These are phyloP conservation scores for Boletellus emodensis DNA, from an alignment of 768 basidiomycete species.

Conservation along the genomic window DNA sequence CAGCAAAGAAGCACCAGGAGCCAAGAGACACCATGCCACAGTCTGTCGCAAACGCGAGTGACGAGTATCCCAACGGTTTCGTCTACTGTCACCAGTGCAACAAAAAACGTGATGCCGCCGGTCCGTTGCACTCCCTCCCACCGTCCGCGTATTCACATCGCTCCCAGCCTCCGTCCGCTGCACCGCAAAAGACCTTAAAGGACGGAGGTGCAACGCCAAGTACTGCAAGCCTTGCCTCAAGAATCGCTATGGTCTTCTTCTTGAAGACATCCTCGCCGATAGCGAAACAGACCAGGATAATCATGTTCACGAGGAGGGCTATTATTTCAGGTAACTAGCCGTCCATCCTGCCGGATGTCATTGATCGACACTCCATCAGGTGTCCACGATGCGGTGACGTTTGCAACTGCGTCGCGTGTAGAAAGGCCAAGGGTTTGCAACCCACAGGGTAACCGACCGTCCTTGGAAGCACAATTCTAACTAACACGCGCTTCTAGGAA, in stretches of 20 bases:
- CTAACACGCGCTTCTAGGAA: conserved; percentile 31
- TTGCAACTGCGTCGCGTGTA: conserved; percentile 67
- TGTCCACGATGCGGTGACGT: conserved; percentile 65
- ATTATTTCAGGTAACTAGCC: conserved; percentile 50
- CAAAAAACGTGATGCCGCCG: conserved; percentile 50
- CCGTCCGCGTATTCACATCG: conserved; percentile 6
- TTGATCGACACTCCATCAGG: conserved; percentile 35
- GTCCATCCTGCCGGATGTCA: conserved; percentile 3
- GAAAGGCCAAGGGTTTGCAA: conserved; percentile 57
- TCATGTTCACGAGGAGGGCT: conserved; percentile 33
- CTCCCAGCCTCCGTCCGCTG: conserved; percentile 35
- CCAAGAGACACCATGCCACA: conserved; percentile 17
- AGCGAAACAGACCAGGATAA: conserved; percentile 25
- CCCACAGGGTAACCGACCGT: conserved; percentile 49
- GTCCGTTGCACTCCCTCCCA: conserved; percentile 33
- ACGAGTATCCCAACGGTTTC: conserved; percentile 36
- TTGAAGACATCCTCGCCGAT: conserved; percentile 42
- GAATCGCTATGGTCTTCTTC: conserved; percentile 52
- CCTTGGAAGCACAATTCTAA: not conserved
- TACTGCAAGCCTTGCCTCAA: conserved; percentile 66
- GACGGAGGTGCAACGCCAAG: conserved; percentile 49
- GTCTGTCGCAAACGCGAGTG: conserved; percentile 16
- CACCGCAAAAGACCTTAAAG: conserved; percentile 31
- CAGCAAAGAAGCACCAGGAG: conserved; percentile 27
- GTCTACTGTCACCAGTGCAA: conserved; percentile 73